These are phyloP conservation scores for Podospora sp. DNA, from an alignment of 495 filamentous ascomycete species.

Conservation along the genomic window DNA sequence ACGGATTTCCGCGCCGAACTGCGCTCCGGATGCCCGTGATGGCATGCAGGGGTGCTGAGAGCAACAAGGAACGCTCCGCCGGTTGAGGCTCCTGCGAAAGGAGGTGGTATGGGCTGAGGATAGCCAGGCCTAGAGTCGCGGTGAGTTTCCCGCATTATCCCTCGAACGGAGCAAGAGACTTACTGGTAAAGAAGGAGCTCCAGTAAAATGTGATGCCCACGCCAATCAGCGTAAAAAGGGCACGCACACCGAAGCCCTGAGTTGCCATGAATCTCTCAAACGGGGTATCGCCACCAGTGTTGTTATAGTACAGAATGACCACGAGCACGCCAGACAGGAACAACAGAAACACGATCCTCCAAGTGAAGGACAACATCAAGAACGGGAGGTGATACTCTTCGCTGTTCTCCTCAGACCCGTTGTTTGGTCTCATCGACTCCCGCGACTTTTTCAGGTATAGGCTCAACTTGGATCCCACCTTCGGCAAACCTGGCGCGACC, in stretches of 20 bases:
- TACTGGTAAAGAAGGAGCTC: constrained; percentile 41
- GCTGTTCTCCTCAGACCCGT: neutral
- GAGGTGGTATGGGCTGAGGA: constrained; percentile 35
- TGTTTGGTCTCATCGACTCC: neutral
- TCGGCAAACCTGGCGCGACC: constrained; percentile 16
- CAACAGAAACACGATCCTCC: constrained; percentile 35
- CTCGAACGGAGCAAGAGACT: constrained; percentile 11
- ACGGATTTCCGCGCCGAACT: constrained; percentile 32
- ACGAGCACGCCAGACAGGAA: constrained; percentile 40
- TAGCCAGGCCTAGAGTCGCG: constrained; percentile 18
- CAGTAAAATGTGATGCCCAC: constrained; percentile 48
- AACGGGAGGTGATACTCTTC: constrained; percentile 36
- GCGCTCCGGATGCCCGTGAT: constrained; percentile 37
- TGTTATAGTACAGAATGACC: constrained; percentile 48
- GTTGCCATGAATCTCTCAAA: constrained; percentile 53
- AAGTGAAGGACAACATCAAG: constrained; percentile 36
- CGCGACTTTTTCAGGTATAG: constrained; percentile 8
- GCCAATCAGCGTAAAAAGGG: constrained; percentile 47
- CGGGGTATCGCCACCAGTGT: constrained; percentile 36
- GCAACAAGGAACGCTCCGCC: constrained; percentile 33
- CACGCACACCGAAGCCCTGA: constrained; percentile 46
- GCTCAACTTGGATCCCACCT: constrained; percentile 17
- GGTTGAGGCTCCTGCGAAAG: constrained; percentile 29
- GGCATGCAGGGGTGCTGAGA: constrained; percentile 33
- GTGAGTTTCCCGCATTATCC: neutral